Evolutionary conservation across 805 yeast genomes (phyloP).

Genomic region (Komagataella ulmi): DNA sequence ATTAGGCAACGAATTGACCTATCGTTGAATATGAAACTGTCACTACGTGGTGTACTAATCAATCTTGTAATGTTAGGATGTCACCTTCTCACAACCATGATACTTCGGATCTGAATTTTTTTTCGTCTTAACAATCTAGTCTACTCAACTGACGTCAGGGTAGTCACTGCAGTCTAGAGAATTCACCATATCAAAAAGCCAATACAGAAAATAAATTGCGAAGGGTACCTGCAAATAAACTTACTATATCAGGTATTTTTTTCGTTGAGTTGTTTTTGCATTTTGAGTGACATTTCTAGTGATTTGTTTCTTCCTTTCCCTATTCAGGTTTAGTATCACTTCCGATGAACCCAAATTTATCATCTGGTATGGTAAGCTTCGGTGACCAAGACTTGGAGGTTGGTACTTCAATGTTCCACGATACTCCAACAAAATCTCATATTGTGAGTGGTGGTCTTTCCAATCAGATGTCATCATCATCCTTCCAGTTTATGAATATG

Average conservation of each 20-base stretch:
- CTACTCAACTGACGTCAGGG: neutral
- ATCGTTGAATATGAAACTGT: neutral
- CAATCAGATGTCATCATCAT: neutral
- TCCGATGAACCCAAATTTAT: neutral
- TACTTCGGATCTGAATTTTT: slow-evolving; percentile 2
- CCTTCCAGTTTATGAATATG: neutral
- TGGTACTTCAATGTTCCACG: neutral
- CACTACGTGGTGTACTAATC: neutral
- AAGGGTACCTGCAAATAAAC: neutral
- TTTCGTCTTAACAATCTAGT: neutral
- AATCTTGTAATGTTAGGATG: neutral
- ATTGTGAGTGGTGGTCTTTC: neutral
- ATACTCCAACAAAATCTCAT: neutral
- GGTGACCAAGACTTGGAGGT: neutral
- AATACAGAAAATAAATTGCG: neutral
- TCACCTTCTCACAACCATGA: neutral
- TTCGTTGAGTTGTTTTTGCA: neutral
- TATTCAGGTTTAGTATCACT: neutral
- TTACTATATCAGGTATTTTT: neutral
- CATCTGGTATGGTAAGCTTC: neutral
- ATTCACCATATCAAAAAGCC: neutral
- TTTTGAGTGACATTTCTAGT: neutral
- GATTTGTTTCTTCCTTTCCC: neutral
- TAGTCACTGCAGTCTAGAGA: neutral
- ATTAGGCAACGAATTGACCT: too few relatives aligned